These are phyloP conservation scores for Solanum pennellii DNA, from an alignment of 257 asterid species.

Conservation along the genomic window DNA sequence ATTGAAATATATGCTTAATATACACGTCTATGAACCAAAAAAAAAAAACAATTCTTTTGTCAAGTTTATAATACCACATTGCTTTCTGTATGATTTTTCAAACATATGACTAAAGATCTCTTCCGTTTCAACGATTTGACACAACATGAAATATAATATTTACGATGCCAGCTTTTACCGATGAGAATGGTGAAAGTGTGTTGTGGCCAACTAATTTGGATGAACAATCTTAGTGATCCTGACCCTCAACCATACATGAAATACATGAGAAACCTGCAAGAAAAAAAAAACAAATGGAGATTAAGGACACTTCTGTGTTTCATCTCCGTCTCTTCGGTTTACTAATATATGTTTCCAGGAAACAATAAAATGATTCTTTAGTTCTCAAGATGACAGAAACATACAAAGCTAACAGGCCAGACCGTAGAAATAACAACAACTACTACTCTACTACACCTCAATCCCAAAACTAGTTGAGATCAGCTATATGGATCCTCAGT, in stretches of 20 bases:
- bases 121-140: background rate
- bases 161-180: background rate
- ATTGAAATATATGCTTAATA: background rate
- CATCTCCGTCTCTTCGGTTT: background rate
- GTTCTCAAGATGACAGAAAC: background rate
- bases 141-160: background rate
- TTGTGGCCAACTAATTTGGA: background rate
- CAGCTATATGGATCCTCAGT: background rate
- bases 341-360: background rate
- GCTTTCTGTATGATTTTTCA: background rate
- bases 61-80: background rate
- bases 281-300: background rate
- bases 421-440: background rate
- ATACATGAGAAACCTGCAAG: constrained; percentile 67
- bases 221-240: background rate
- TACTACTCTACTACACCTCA: background rate
- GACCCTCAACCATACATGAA: constrained; percentile 39
- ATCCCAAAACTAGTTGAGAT: background rate
- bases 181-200: background rate
- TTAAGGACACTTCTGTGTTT: background rate
- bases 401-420: background rate
- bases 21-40: background rate
- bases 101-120: background rate
- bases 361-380: background rate
- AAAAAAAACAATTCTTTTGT: background rate